Evolutionary conservation across 305 asterid genomes (phyloP), one percentile per base, ranked within the genome.

Genomic region (Coffea humblotiana): DNA sequence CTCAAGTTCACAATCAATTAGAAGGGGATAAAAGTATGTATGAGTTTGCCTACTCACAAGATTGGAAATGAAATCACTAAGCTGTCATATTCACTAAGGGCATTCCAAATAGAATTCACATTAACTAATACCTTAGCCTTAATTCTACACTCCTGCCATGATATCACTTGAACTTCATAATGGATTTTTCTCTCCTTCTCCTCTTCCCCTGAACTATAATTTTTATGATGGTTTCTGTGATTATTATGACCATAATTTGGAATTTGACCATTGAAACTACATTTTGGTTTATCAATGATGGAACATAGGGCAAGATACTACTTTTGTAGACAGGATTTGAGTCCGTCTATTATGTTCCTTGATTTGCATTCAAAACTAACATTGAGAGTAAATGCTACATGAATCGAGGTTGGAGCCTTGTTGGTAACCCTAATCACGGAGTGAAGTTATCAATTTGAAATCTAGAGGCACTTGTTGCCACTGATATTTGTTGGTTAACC

Each of bases 51-150:
- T 92, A 87, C 86, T 86, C 68, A 95, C 94, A 68, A 95, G 97
- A 91, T 95, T 95, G 37, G 99, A 97, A 81, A 95, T 89, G 87
- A 93, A 95, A 92, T 95, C 97, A 60, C 98, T 94, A 43, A 95
- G 97, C 87, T 90, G 84, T 95, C 99, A 71, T 95, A 95, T 81
- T 95, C 99, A 45, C 97, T 95, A 75, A 95, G 95, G 84, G 97
- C 90, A 84, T 80, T 78, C 99, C 98, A 95, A 47, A 93, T 92
- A 58, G 95, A 89, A 1, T 84, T 82, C 48, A 97, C 93, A 80
- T 92, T 79, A 66, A 93, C 97, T 11, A 84, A 77, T 6, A 93
- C 85, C 86, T 92, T 92, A 78, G 90, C 97, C 80, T 88, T 93
- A 76, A 95, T 86, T 84, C 91, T 90, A 25, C 98, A 87, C 56